Evolutionary conservation across 2,329 filamentous ascomycete genomes (phyloP).

Genomic region (Colletotrichum noveboracense): DNA sequence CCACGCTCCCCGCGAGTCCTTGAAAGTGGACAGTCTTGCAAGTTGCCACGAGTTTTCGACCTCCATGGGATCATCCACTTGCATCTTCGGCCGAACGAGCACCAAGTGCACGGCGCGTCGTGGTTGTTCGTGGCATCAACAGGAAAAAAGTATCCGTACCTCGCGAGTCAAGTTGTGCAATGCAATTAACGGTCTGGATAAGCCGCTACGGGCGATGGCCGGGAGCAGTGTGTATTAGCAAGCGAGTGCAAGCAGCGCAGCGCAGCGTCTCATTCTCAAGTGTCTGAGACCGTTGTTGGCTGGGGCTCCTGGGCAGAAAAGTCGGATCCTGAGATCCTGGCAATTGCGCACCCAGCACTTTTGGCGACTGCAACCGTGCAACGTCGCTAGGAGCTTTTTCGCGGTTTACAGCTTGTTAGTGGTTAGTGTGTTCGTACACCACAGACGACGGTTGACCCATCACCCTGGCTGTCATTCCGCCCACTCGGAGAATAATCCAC

Average conservation of each 20-base stretch:
- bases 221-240: not conserved
- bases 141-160: not conserved
- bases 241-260: not conserved
- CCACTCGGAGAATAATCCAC: not conserved
- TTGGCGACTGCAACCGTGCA: constrained; percentile 13
- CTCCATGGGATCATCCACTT: not conserved
- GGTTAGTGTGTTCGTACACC: not conserved
- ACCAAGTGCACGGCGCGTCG: not conserved
- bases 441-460: not conserved
- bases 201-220: not conserved
- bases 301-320: not conserved
- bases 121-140: not conserved
- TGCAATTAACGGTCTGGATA: not conserved
- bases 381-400: constrained; percentile 7
- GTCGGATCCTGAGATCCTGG: not conserved
- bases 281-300: not conserved
- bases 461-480: not conserved
- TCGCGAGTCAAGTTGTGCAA: not conserved
- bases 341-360: not conserved
- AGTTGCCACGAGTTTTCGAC: not conserved
- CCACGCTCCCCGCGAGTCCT: not conserved
- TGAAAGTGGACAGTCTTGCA: not conserved
- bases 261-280: not conserved
- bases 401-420: not conserved
- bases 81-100: not conserved